Percentiles rank a stretch among this genome's conserved stretches.
phyloP scores from a whole-genome alignment of 1,284 basidiomycete species.

The Paramarasmius palmivorus region DNA sequence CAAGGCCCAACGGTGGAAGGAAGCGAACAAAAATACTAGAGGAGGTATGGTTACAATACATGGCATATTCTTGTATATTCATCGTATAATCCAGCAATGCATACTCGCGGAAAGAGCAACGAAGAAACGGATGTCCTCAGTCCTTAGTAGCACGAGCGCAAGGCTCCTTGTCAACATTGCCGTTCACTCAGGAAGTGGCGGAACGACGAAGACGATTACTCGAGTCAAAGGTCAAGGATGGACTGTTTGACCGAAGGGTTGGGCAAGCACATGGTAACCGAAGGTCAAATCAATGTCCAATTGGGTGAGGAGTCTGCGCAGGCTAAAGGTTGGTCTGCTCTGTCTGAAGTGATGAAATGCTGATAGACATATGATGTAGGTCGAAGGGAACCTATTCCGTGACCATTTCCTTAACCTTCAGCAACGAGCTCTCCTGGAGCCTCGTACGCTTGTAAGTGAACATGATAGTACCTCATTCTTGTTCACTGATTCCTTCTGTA shows the following conservation, averaged over 20 bases:
- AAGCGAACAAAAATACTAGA: slow-evolving; percentile 52
- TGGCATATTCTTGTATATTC: background rate
- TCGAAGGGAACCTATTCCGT: slow-evolving; percentile 91
- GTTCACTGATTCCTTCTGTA: slow-evolving; percentile 28
- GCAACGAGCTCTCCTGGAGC: slow-evolving; percentile 76
- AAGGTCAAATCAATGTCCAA: slow-evolving; percentile 79
- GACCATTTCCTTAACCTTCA: slow-evolving; percentile 87
- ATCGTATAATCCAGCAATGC: slow-evolving; percentile 51
- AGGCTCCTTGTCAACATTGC: slow-evolving; percentile 50
- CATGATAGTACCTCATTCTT: slow-evolving; percentile 13
- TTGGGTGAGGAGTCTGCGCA: slow-evolving; percentile 88
- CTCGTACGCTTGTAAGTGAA: slow-evolving; percentile 73
- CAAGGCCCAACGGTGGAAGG: slow-evolving; percentile 67
- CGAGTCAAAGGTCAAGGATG: slow-evolving; percentile 47
- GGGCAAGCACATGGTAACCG: slow-evolving; percentile 79
- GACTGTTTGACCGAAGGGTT: slow-evolving; percentile 67
- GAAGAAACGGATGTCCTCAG: slow-evolving; percentile 46
- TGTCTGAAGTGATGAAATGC: background rate
- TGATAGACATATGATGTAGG: slow-evolving; percentile 44
- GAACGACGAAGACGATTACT: slow-evolving; percentile 36
- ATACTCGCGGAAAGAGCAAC: slow-evolving; percentile 55
- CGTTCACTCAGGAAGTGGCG: slow-evolving; percentile 36
- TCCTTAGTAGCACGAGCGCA: slow-evolving; percentile 58
- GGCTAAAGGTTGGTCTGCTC: slow-evolving; percentile 66
- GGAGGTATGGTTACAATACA: slow-evolving; percentile 49